Percentiles rank a stretch among this genome's conserved stretches.
These are phyloP conservation scores for Hericium erinaceus DNA, from an alignment of 768 basidiomycete species.

Conservation along the genomic window DNA sequence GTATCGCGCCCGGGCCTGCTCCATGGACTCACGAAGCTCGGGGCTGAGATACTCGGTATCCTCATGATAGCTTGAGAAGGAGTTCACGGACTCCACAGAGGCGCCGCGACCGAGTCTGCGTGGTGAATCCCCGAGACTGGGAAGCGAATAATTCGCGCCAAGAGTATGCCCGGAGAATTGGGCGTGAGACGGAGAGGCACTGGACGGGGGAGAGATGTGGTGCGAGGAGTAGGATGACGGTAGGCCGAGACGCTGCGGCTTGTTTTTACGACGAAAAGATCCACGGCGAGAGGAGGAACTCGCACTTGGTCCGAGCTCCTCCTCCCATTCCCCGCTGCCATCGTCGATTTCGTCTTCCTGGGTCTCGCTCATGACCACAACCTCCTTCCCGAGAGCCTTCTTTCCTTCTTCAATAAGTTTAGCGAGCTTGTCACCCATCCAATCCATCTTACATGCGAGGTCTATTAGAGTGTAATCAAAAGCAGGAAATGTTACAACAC, in stretches of 20 bases:
- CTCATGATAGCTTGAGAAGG: conserved; percentile 27
- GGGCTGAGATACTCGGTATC: conserved; percentile 53
- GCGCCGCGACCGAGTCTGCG: conserved; percentile 14
- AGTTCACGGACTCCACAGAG: conserved; percentile 8
- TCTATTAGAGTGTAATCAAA: not conserved
- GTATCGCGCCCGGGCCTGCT: conserved; percentile 44
- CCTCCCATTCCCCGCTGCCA: conserved; percentile 67
- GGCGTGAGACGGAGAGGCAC: conserved; percentile 10
- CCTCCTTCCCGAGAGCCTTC: conserved; percentile 64
- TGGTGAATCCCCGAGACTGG: conserved; percentile 21
- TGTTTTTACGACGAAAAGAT: conserved; percentile 15
- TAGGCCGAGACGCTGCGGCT: conserved; percentile 13
- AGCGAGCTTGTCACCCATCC: conserved; percentile 65
- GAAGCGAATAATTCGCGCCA: conserved; percentile 16
- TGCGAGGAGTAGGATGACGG: conserved; percentile 19
- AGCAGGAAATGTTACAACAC: not conserved
- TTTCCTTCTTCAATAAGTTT: conserved; percentile 72
- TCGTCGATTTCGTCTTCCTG: conserved; percentile 74
- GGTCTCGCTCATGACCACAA: conserved; percentile 69
- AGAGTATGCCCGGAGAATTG: conserved; percentile 3
- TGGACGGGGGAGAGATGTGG: conserved; percentile 18
- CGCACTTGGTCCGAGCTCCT: conserved; percentile 34
- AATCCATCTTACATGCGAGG: conserved; percentile 52
- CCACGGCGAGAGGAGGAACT: conserved; percentile 16
- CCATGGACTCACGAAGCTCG: conserved; percentile 65